Evolutionary conservation across 805 yeast species (phyloP).

Genomic region (Debaryomyces hansenii): DNA sequence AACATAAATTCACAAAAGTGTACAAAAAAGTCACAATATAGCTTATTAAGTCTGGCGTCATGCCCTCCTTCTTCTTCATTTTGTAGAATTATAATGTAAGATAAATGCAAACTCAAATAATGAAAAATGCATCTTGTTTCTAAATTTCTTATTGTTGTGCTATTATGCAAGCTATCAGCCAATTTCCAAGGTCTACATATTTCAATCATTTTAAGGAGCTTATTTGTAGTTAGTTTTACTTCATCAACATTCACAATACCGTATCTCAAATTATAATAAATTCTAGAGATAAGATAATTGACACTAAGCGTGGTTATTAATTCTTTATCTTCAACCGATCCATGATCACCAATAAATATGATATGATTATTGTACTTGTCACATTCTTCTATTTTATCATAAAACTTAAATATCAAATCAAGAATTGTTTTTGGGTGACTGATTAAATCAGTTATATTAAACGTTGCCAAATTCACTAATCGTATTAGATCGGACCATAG

Average conservation of each 20-base stretch:
- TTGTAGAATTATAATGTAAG: slow-evolving; percentile 33
- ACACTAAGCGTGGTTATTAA: slow-evolving; percentile 20
- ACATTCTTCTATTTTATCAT: slow-evolving; percentile 21
- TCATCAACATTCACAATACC: slow-evolving; percentile 21
- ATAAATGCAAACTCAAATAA: slow-evolving; percentile 28
- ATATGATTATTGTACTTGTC: slow-evolving; percentile 22
- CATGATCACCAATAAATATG: slow-evolving; percentile 15
- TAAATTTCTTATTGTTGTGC: slow-evolving; percentile 11
- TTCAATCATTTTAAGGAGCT: slow-evolving; percentile 19
- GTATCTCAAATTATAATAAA: slow-evolving; percentile 18
- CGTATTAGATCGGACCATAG: slow-evolving; percentile 40
- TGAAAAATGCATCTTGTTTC: slow-evolving; percentile 23
- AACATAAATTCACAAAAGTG: slow-evolving; percentile 2
- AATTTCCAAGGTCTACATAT: slow-evolving; percentile 27
- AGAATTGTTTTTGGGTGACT: slow-evolving; percentile 20
- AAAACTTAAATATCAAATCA: slow-evolving; percentile 14
- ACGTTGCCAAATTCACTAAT: slow-evolving; percentile 24
- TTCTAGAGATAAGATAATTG: slow-evolving; percentile 29
- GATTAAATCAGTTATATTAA: slow-evolving; percentile 24
- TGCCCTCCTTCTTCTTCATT: slow-evolving; percentile 25
- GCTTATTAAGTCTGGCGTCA: neutral
- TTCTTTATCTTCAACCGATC: slow-evolving; percentile 12
- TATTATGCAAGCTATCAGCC: slow-evolving; percentile 15
- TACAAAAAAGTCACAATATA: neutral
- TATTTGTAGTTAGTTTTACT: slow-evolving; percentile 17